Percentiles rank a stretch among this genome's conserved stretches.
Evolutionary conservation across 345 rosid genomes (phyloP).

Genomic region (Nasturtium officinale): DNA sequence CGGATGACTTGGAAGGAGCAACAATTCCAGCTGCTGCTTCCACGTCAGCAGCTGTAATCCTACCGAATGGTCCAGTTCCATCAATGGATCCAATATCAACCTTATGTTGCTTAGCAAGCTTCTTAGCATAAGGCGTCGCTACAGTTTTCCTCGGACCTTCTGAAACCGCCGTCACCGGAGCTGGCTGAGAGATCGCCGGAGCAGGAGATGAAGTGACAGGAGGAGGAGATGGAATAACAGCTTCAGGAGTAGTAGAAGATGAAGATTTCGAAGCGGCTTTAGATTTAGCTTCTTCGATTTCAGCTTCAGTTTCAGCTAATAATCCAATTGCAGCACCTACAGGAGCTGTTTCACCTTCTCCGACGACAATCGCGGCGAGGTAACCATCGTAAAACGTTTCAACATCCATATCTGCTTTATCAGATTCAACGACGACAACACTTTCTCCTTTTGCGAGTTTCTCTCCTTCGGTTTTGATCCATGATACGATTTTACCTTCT

Average conservation of each 20-base stretch:
- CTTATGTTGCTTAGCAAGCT: constrained; percentile 85
- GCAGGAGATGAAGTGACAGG: constrained; percentile 55
- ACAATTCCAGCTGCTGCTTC: constrained; percentile 80
- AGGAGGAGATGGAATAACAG: constrained; percentile 55
- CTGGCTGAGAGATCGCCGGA: constrained; percentile 47
- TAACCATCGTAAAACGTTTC: constrained; percentile 94
- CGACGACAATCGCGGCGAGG: constrained; percentile 91
- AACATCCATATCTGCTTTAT: constrained; percentile 98
- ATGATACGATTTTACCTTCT: constrained; percentile 97
- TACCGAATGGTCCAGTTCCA: constrained; percentile 81
- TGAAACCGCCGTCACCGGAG: constrained; percentile 34
- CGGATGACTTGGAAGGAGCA: constrained; percentile 52
- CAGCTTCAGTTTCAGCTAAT: constrained; percentile 85
- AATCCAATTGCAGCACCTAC: constrained; percentile 88
- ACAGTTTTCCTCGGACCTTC: constrained; percentile 66
- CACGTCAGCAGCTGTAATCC: constrained; percentile 77
- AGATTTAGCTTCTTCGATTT: constrained; percentile 81
- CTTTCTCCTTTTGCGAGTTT: constrained; percentile 88
- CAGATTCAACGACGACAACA: constrained; percentile 96
- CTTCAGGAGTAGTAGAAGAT: constrained; percentile 42
- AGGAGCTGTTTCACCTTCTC: constrained; percentile 88
- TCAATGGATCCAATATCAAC: constrained; percentile 66
- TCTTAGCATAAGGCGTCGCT: constrained; percentile 86
- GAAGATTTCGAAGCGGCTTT: constrained; percentile 59
- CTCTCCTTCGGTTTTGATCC: constrained; percentile 96